Evolutionary conservation across 1,284 basidiomycete species (phyloP), one percentile per base, ranked within the genome.

Genomic region (Malassezia arunalokei): DNA sequence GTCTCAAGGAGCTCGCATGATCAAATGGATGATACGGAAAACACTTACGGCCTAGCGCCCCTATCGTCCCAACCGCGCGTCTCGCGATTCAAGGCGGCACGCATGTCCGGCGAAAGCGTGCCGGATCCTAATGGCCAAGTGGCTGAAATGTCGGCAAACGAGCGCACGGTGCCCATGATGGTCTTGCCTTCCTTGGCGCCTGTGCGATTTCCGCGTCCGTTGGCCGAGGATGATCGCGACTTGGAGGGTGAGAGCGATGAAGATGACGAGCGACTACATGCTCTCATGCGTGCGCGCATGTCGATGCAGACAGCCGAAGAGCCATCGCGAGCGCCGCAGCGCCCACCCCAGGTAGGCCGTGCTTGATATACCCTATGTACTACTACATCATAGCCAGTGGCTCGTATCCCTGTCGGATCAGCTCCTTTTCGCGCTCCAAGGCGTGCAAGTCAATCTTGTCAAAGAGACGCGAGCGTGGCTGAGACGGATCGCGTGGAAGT

Each of bases 381-480:
- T 43, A 43, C n/a, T 35, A 12, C 15, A 35, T 15, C n/a, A 46
- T 29, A 1, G 42, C 53, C 4, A 50, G n/a, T 20, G 53, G 47
- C 43, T 54, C 48, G 30, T 41, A 40, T 17, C 48, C 51, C 17
- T 40, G 40, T 9, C 55, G 57, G 40, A 31, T 28, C 28, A 51
- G 43, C 30, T 53, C 40, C 38, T 51, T 59, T 46, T 57, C 46
- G 8, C 46, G 46, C 47, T 62, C 56, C 15, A 68, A 49, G 39
- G 59, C 60, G 46, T 64, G 58, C 50, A 67, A 54, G 50, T 69
- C 65, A 37, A 65, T 58, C 51, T 65, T 67, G 28, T 59, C 62
- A 49, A 69, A 69, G n/a, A 60, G 49, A 20, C 66, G 57, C 32
- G 59, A 47, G 12, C 64, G 61, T 2, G 60, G 60, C 15, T 53